Evolutionary conservation across 2,329 filamentous ascomycete species (phyloP).

Genomic region (Akanthomyces dipterigenus): DNA sequence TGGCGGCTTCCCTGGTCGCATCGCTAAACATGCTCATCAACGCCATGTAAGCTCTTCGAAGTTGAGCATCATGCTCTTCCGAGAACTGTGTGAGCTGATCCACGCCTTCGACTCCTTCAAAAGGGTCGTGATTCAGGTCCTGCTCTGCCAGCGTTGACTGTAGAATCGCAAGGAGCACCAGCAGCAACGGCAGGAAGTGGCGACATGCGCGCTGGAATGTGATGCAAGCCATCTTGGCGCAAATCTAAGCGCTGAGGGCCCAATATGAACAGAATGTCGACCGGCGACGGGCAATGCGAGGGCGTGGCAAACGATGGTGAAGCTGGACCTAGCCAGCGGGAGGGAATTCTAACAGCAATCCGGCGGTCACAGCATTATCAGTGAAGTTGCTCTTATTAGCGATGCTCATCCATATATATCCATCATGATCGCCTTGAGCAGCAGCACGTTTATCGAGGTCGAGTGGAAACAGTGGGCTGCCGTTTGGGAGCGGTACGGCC

Average conservation of each 20-base stretch:
- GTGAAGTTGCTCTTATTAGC: too few species aligned
- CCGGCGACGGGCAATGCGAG: neutral
- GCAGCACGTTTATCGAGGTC: too few species aligned
- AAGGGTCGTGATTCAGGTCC: neutral
- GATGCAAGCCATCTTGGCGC: neutral
- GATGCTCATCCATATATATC: too few species aligned
- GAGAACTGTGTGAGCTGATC: neutral
- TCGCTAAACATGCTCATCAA: slow-evolving; percentile 15
- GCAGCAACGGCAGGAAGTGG: neutral
- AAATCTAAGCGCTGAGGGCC: too few species aligned
- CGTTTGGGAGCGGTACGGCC: too few species aligned
- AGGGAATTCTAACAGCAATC: too few species aligned
- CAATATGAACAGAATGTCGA: neutral
- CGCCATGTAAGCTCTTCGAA: slow-evolving; percentile 14
- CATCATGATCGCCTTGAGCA: too few species aligned
- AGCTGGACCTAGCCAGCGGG: too few species aligned
- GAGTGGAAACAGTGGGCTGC: too few species aligned
- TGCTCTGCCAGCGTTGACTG: neutral
- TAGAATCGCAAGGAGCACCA: neutral
- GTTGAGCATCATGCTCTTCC: neutral
- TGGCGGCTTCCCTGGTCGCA: slow-evolving; percentile 12
- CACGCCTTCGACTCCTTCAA: neutral
- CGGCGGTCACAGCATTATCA: too few species aligned
- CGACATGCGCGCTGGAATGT: neutral
- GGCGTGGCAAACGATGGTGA: too few species aligned